Percentiles rank a stretch among this genome's conserved stretches.
phyloP scores from a whole-genome alignment of 1,139 yeast species.

The Meyerozyma smithsonii region DNA sequence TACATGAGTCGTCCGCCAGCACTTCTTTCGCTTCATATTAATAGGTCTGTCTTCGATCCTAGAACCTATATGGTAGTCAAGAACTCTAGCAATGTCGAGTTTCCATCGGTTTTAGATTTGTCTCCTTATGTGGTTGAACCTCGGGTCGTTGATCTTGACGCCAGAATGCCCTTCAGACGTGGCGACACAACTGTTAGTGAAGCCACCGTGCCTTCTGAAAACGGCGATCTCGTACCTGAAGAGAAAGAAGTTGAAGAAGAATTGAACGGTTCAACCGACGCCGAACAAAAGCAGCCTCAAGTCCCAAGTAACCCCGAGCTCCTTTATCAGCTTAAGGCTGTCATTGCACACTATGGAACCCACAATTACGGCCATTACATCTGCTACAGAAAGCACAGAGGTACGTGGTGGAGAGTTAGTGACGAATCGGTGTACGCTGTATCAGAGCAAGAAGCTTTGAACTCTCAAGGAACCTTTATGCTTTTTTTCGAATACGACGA shows the following conservation, averaged over 20 bases:
- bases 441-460: constrained; percentile 71
- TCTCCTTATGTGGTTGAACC: constrained; percentile 68
- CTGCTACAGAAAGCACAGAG: constrained; percentile 73
- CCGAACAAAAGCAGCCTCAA: constrained; percentile 6
- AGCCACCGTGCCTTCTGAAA: too few relatives aligned
- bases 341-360: constrained; percentile 87
- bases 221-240: too few relatives aligned
- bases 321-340: constrained; percentile 71
- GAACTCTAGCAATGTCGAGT: constrained; percentile 75
- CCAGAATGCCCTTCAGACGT: constrained; percentile 67
- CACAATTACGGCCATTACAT: constrained; percentile 95
- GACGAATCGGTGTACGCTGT: constrained; percentile 85
- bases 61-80: constrained; percentile 78
- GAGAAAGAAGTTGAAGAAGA: constrained; percentile 4
- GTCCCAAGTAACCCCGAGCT: constrained; percentile 28
- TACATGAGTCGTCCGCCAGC: constrained; percentile 81
- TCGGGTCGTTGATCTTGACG: constrained; percentile 71
- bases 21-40: constrained; percentile 76
- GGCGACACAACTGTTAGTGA: constrained; percentile 33
- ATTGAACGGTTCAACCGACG: constrained; percentile 4
- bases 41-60: constrained; percentile 89
- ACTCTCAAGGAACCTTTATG: constrained; percentile 88
- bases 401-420: constrained; percentile 92
- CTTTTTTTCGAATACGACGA: constrained; percentile 68
- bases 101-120: constrained; percentile 65